Percentiles rank a stretch among this genome's conserved stretches.
Evolutionary conservation across 768 basidiomycete species (phyloP).

Genomic region (Mycena vitilis): DNA sequence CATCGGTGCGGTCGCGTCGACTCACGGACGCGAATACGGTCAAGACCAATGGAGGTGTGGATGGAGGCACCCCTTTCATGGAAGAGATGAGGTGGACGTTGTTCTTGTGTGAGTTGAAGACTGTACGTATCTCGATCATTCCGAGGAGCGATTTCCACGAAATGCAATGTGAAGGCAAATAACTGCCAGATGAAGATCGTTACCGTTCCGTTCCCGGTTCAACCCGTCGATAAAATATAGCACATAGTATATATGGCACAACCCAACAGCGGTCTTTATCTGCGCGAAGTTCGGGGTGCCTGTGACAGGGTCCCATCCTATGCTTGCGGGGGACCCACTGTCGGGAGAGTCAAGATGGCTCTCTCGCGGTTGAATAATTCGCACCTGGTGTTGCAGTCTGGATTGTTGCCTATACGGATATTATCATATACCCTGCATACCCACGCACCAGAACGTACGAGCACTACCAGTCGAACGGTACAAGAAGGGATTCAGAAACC

Average conservation of each 20-base stretch:
- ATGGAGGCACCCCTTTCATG: slow-evolving; percentile 61
- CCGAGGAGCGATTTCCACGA: too few species aligned
- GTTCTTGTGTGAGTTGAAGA: slow-evolving; percentile 22
- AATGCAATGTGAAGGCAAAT: too few species aligned
- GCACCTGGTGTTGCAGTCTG: slow-evolving; percentile 25
- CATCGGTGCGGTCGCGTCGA: slow-evolving; percentile 51
- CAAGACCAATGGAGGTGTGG: slow-evolving; percentile 55
- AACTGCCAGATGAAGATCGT: too few species aligned
- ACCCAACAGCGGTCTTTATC: slow-evolving; percentile 8
- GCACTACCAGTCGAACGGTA: slow-evolving; percentile 24
- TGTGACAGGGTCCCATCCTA: slow-evolving; percentile 24
- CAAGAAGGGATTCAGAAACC: slow-evolving; percentile 28
- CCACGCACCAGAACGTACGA: background rate
- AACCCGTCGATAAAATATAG: too few species aligned
- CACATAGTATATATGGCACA: too few species aligned
- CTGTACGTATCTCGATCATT: too few species aligned
- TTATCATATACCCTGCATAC: too few species aligned
- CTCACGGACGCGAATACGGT: slow-evolving; percentile 43
- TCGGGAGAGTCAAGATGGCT: background rate
- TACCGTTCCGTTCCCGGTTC: too few species aligned
- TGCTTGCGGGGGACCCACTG: slow-evolving; percentile 14
- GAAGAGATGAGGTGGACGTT: slow-evolving; percentile 49
- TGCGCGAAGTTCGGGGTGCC: slow-evolving; percentile 20
- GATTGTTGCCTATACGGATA: background rate
- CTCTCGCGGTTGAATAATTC: background rate